phyloP scores from a whole-genome alignment of 2,329 filamentous ascomycete genomes.

The Nemania serpens region DNA sequence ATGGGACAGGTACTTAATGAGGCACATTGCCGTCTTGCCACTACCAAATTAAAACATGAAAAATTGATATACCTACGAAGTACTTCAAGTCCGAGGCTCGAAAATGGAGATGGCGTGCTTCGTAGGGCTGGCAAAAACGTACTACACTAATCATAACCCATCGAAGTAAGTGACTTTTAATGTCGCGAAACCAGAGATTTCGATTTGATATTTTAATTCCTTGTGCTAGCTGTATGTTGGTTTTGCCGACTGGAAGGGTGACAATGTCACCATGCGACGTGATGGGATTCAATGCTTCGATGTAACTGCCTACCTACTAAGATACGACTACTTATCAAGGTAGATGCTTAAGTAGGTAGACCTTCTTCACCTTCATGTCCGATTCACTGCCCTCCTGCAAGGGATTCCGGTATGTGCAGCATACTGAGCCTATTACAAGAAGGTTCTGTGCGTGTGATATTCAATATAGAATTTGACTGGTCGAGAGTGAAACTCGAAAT shows the following conservation, averaged over 20 bases:
- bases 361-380: background rate
- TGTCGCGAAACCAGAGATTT: background rate
- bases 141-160: too few species aligned
- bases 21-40: too few species aligned
- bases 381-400: background rate
- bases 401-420: background rate
- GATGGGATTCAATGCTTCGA: background rate
- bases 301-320: too few species aligned
- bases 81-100: too few species aligned
- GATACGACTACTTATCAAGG: too few species aligned
- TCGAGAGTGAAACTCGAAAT: background rate
- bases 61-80: too few species aligned
- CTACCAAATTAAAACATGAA: too few species aligned
- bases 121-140: too few species aligned
- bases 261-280: constrained; percentile 11
- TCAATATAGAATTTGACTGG: background rate
- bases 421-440: background rate
- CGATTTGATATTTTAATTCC: constrained; percentile 7
- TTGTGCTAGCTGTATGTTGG: background rate
- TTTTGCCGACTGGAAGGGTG: constrained; percentile 19
- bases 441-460: constrained; percentile 4
- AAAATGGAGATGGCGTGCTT: too few species aligned
- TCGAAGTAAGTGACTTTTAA: too few species aligned
- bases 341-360: background rate
- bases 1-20: too few species aligned